phyloP scores from a whole-genome alignment of 129 eudicot species.

The Daucus carota region DNA sequence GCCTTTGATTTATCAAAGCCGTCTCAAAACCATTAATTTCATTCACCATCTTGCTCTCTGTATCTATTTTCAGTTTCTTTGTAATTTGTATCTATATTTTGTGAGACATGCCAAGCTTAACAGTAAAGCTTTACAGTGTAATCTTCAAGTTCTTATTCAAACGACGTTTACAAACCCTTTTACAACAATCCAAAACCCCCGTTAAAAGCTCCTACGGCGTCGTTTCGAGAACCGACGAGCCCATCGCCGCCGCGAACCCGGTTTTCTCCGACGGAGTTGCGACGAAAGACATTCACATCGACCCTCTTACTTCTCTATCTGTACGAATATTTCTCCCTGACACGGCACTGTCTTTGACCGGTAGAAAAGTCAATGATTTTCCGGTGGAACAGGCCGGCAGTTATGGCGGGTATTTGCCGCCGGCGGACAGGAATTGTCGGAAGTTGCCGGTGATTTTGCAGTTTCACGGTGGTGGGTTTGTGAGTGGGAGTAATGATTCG shows the following conservation, averaged over 20 bases:
- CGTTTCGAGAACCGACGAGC: conserved; percentile 50
- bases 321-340: conserved; percentile 71
- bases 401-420: conserved; percentile 69
- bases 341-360: conserved; percentile 23
- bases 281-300: conserved; percentile 77
- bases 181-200: conserved; percentile 16
- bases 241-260: conserved; percentile 59
- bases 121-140: conserved; percentile 67
- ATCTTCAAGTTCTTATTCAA: conserved; percentile 53
- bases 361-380: conserved; percentile 18
- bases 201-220: conserved; percentile 35
- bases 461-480: conserved; percentile 94
- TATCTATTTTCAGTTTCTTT: background rate
- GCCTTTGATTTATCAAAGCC: background rate
- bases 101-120: conserved; percentile 45
- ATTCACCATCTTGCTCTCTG: background rate
- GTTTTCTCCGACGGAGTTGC: conserved; percentile 69
- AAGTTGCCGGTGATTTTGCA: conserved; percentile 73
- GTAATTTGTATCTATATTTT: too few relatives aligned
- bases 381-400: conserved; percentile 27
- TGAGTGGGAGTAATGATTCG: conserved; percentile 65
- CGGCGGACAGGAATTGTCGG: conserved; percentile 23
- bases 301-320: conserved; percentile 53
- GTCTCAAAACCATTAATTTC: conserved; percentile 19
- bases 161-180: conserved; percentile 49